Conservation (phyloP, 2,329 filamentous ascomycete genomes). For the Fusarium tuaranense region DNA sequence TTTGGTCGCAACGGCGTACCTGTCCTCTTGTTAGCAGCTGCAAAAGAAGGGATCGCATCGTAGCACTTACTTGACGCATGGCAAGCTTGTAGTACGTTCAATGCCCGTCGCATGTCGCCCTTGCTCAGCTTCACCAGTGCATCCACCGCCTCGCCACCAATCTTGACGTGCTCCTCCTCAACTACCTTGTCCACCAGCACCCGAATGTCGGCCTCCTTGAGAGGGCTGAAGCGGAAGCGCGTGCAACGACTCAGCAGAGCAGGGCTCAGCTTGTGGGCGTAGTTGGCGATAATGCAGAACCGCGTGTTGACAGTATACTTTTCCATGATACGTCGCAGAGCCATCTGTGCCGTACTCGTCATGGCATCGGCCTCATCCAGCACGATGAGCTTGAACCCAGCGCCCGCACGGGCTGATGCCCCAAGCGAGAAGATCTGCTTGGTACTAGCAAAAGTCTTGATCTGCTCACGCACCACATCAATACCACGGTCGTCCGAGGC, state of each 20-base stretch:
- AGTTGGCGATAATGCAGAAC: constrained; percentile 99
- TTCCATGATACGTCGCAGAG: constrained; percentile 95
- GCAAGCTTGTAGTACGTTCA: constrained; percentile 97
- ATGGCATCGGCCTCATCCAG: constrained; percentile 99
- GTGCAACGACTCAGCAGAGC: constrained; percentile 94
- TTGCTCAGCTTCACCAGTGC: constrained; percentile 89
- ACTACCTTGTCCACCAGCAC: constrained; percentile 90
- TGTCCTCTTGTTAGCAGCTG: constrained; percentile 45
- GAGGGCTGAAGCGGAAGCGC: constrained; percentile 91
- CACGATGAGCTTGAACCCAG: constrained; percentile 93
- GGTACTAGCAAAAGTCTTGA: constrained; percentile 98
- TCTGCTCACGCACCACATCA: constrained; percentile 97
- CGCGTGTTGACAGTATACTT: constrained; percentile 98
- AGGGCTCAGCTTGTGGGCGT: constrained; percentile 96
- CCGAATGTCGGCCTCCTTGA: constrained; percentile 90
- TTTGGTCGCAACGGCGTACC: constrained; percentile 75
- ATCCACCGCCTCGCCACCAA: constrained; percentile 82
- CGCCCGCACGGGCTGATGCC: constrained; percentile 66
- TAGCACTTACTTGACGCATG: constrained; percentile 84
- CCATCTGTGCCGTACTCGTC: constrained; percentile 99
- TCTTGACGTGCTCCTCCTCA: constrained; percentile 86
- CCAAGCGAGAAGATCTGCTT: constrained; percentile 91
- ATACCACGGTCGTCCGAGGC: constrained; percentile 98
- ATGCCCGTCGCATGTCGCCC: constrained; percentile 93
- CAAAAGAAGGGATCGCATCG: not conserved